Base-by-base conservation (phyloP, 2,329 filamentous ascomycete species). In the Fusarium odoratissimum region DNA sequence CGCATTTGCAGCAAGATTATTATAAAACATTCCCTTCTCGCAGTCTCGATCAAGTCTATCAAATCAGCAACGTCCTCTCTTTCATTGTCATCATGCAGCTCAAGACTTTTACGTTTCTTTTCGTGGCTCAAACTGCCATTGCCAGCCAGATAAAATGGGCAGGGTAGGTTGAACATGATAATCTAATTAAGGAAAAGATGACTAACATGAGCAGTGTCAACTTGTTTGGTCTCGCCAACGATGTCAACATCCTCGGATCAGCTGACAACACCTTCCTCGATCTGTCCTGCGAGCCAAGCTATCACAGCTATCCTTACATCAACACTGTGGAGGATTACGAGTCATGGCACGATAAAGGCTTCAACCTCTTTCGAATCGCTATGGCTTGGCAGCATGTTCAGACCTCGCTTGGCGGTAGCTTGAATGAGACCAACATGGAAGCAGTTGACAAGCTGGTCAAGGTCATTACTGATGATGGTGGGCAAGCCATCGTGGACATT, bases 311-410 rank as follows among this genome's bases (percentile, higher is more conserved):
- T 6, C 57, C 46, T 3, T 60, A 55, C 4, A 55, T 55, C 8
- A 54, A 40, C 10, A 60, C 45, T 1, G n/a, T 38, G 21, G 28
- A 41, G 5, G 28, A 55, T 5, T 60, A 60, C 23, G 40, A 55
- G 14, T 40, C 57, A n/a, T 60, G 57, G 57, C 46, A 55, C 9
- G 14, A 35, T 1, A 60, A 60, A 28, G 35, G 57, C 28, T 60
- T 55, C 57, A 60, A 60, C 3, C 35, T 60, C 3, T 60, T 60
- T 21, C 57, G 57, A 7, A 60, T 60, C 14, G n/a, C 46, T 17
- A 54, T 55, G 46, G 46, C 57, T 3, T 60, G 57, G 46, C 57
- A 60, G 28, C 46, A 60, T 60, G 46, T 55, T 6, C 57, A 60
- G 35, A 41, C 35, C 4, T 60, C 45, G 9, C 57, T 60, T n/a